Percentiles rank a stretch among this genome's conserved stretches.
phyloP scores from a whole-genome alignment of 108 stramenopile genomes.

The Fragilaria radians region DNA sequence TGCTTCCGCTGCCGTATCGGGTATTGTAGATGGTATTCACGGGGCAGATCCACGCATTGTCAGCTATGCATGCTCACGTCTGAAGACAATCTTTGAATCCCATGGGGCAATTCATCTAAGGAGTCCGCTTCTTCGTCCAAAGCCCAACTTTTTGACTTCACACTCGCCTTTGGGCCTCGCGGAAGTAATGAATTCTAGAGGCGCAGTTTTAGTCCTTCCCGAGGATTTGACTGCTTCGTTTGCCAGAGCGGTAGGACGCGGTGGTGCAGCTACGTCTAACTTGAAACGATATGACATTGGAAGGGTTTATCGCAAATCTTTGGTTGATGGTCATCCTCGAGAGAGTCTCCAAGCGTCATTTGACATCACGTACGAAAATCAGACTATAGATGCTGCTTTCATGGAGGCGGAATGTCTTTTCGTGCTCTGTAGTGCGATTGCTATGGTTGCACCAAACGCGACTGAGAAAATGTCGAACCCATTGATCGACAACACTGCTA shows the following conservation, averaged over 20 bases:
- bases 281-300: slow-evolving; percentile 68
- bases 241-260: slow-evolving; percentile 66
- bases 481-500: slow-evolving; percentile 20
- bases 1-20: slow-evolving; percentile 48
- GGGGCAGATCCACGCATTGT: slow-evolving; percentile 71
- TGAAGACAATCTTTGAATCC: slow-evolving; percentile 43
- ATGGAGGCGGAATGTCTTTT: slow-evolving; percentile 61
- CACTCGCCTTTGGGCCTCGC: slow-evolving; percentile 37
- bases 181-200: slow-evolving; percentile 55
- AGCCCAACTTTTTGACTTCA: slow-evolving; percentile 13
- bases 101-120: slow-evolving; percentile 68
- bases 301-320: slow-evolving; percentile 54
- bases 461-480: slow-evolving; percentile 9
- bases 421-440: slow-evolving; percentile 24
- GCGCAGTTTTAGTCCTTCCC: slow-evolving; percentile 40
- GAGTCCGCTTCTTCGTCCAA: slow-evolving; percentile 56
- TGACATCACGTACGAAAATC: slow-evolving; percentile 66
- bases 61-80: slow-evolving; percentile 28
- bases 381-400: slow-evolving; percentile 22
- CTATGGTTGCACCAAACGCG: slow-evolving; percentile 6
- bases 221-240: slow-evolving; percentile 68
- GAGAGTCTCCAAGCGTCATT: slow-evolving; percentile 75
- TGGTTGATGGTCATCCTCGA: slow-evolving; percentile 69
- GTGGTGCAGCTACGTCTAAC: slow-evolving; percentile 50
- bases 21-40: slow-evolving; percentile 41